phyloP scores from a whole-genome alignment of 176 grass and related monocot genomes.

The Bothriochloa decipiens region DNA sequence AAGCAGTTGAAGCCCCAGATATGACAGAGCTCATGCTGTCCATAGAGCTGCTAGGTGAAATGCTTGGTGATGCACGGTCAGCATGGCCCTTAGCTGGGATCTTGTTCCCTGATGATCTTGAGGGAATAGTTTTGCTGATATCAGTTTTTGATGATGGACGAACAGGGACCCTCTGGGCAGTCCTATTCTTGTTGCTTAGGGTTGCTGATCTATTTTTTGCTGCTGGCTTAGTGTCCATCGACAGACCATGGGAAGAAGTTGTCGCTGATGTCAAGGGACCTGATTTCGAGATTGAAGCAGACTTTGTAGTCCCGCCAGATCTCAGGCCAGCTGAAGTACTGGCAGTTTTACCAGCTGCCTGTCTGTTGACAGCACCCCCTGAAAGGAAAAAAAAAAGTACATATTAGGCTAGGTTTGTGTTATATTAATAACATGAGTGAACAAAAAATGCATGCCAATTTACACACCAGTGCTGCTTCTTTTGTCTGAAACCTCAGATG shows the following conservation, averaged over 20 bases:
- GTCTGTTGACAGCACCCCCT: slow-evolving; percentile 54
- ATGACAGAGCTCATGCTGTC: slow-evolving; percentile 70
- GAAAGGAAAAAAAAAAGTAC: slow-evolving; percentile 38
- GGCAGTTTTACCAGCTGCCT: slow-evolving; percentile 37
- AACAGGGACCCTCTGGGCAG: slow-evolving; percentile 52
- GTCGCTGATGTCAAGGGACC: slow-evolving; percentile 8
- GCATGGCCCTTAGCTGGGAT: slow-evolving; percentile 6
- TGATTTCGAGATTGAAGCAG: slow-evolving; percentile 28
- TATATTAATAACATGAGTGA: slow-evolving; percentile 1
- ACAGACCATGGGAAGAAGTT: not conserved
- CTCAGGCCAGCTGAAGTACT: slow-evolving; percentile 34
- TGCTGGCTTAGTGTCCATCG: slow-evolving; percentile 22
- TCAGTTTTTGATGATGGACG: slow-evolving; percentile 47
- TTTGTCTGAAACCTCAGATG: slow-evolving; percentile 49
- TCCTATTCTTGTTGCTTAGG: slow-evolving; percentile 47
- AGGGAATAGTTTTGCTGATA: slow-evolving; percentile 33
- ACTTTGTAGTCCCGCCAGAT: slow-evolving; percentile 27
- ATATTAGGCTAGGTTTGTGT: not conserved
- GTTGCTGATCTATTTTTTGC: slow-evolving; percentile 43
- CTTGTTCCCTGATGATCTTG: slow-evolving; percentile 51
- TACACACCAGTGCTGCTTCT: slow-evolving; percentile 66
- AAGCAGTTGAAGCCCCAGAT: slow-evolving; percentile 55
- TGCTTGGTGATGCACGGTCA: slow-evolving; percentile 37
- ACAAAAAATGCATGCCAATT: slow-evolving; percentile 20
- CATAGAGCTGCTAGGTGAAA: slow-evolving; percentile 83